Conservation (phyloP, 371 early-diverging fungal genomes). For the Globomyces sp. region DNA sequence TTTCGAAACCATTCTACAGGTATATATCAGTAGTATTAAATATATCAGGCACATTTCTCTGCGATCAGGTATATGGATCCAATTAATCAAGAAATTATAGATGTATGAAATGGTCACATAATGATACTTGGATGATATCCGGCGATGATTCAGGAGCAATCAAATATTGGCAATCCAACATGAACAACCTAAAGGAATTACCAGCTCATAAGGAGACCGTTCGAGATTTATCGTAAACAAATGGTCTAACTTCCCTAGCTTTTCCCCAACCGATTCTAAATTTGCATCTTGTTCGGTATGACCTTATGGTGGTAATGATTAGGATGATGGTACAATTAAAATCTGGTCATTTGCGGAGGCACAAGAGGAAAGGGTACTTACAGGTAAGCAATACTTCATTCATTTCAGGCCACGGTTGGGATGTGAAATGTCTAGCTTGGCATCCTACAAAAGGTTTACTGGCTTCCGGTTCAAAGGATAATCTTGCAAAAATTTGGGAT, state of each 20-base stretch:
- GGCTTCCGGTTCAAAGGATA: slow-evolving; percentile 99
- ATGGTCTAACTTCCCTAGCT: slow-evolving; percentile 24
- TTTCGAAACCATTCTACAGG: slow-evolving; percentile 99
- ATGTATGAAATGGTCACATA: slow-evolving; percentile 97
- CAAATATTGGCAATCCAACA: slow-evolving; percentile 99
- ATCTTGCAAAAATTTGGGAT: slow-evolving; percentile 98
- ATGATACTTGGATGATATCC: slow-evolving; percentile 95
- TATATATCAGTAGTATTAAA: slow-evolving; percentile 90
- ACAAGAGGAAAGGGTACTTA: slow-evolving; percentile 78
- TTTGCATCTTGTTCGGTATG: slow-evolving; percentile 88
- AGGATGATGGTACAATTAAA: slow-evolving; percentile 95
- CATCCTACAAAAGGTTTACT: slow-evolving; percentile 95
- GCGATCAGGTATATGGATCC: slow-evolving; percentile 60
- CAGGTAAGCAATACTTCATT: slow-evolving; percentile 15
- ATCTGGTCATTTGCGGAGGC: slow-evolving; percentile 96
- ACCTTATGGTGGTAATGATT: no score
- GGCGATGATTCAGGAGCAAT: slow-evolving; percentile 96
- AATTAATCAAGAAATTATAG: slow-evolving; percentile 29
- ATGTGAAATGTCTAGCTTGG: slow-evolving; percentile 99
- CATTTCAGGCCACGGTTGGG: slow-evolving; percentile 95
- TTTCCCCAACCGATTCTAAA: slow-evolving; percentile 88
- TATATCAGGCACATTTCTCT: slow-evolving; percentile 78
- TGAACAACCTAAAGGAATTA: slow-evolving; percentile 96
- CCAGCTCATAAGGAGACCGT: slow-evolving; percentile 91
- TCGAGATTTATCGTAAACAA: slow-evolving; percentile 67